A percentile compares a stretch with the other conserved stretches of the same genome.
Conservation (phyloP, 192 early-diverging fungal species). For the Entomortierella lignicola region DNA sequence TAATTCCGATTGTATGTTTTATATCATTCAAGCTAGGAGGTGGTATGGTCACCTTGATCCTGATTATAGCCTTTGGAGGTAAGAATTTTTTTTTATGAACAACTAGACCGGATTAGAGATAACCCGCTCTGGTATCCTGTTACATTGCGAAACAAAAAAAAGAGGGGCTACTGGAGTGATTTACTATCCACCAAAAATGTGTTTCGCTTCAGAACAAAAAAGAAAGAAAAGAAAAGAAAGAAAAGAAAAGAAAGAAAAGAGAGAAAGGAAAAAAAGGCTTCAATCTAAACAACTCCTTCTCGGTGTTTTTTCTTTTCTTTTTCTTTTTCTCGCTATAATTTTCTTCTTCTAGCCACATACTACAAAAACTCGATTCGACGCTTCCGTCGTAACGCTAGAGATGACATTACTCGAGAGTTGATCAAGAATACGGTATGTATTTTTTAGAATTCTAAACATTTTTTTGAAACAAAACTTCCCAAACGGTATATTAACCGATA, state of each 20-base stretch:
- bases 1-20: slow-evolving; percentile 37
- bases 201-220: neutral
- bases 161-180: neutral
- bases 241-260: too few relatives aligned
- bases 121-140: too few relatives aligned
- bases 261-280: too few relatives aligned
- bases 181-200: neutral
- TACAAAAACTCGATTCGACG: slow-evolving; percentile 79
- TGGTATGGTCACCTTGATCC: slow-evolving; percentile 40
- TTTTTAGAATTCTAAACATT: neutral
- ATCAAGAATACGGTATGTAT: slow-evolving; percentile 56
- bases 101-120: too few relatives aligned
- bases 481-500: too few relatives aligned
- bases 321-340: slow-evolving; percentile 8
- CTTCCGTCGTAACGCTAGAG: slow-evolving; percentile 73
- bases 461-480: neutral
- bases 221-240: neutral
- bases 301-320: neutral
- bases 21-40: slow-evolving; percentile 45
- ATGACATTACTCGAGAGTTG: slow-evolving; percentile 77
- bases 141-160: neutral
- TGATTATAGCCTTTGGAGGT: slow-evolving; percentile 54
- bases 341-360: slow-evolving; percentile 65
- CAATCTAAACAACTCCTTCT: neutral
- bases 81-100: neutral